These are phyloP conservation scores for Neoscytalidium dimidiatum DNA, from an alignment of 2,329 filamentous ascomycete species.

Conservation along the genomic window DNA sequence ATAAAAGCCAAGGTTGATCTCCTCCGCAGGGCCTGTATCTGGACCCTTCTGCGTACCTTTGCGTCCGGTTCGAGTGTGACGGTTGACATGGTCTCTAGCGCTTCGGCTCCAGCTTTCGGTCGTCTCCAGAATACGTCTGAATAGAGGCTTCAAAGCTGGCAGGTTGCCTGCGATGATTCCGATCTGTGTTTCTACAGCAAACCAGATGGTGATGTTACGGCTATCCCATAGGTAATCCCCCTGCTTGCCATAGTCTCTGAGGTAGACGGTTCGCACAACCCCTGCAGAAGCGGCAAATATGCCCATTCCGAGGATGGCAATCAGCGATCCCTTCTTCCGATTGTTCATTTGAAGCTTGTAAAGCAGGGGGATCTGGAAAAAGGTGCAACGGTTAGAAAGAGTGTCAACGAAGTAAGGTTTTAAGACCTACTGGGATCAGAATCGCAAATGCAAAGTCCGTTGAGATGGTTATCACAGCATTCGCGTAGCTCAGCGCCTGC, in stretches of 20 bases:
- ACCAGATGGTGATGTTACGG: constrained; percentile 52
- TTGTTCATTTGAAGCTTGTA: constrained; percentile 45
- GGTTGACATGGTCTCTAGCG: neutral
- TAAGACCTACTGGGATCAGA: constrained; percentile 33
- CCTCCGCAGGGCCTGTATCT: neutral
- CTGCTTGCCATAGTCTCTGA: constrained; percentile 38
- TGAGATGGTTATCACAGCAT: constrained; percentile 43
- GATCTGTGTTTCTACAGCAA: constrained; percentile 44
- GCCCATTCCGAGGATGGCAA: constrained; percentile 37
- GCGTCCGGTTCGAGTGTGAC: neutral
- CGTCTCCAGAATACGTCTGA: constrained; percentile 38
- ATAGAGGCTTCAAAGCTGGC: constrained; percentile 46
- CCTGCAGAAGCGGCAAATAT: constrained; percentile 43
- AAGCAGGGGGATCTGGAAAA: constrained; percentile 37
- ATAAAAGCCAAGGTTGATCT: neutral
- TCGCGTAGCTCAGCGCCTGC: constrained; percentile 47
- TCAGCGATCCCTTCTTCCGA: constrained; percentile 43
- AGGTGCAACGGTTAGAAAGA: no score
- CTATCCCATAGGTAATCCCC: constrained; percentile 44
- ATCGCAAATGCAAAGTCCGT: constrained; percentile 47
- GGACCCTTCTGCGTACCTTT: neutral
- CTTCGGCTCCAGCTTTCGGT: constrained; percentile 13
- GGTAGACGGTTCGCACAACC: constrained; percentile 42
- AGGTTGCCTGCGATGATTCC: constrained; percentile 49
- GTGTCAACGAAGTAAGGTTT: neutral